These are phyloP conservation scores for Trypanosoma conorhini DNA, from an alignment of 208 protist genomes.

Conservation along the genomic window DNA sequence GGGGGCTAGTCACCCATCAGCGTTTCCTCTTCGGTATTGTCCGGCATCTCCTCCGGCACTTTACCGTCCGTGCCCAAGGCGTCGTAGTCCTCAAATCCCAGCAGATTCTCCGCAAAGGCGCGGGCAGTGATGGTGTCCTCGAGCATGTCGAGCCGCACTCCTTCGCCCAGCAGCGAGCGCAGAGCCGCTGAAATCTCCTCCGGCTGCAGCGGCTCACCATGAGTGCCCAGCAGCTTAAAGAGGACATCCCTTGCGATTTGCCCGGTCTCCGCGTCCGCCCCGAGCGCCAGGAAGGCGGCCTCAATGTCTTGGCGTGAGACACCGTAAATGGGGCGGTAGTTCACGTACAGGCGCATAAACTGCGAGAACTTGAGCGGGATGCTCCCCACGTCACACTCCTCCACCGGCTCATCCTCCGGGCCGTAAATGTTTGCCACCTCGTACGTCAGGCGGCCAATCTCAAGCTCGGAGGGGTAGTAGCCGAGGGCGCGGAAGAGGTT, in stretches of 20 bases:
- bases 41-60: conserved; percentile 20
- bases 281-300: conserved; percentile 81
- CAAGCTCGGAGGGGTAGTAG: conserved; percentile 94
- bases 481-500: conserved; percentile 96
- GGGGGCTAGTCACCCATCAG: neutral
- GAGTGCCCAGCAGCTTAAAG: conserved; percentile 70
- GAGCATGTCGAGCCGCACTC: conserved; percentile 83
- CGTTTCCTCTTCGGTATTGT: conserved; percentile 9
- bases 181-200: conserved; percentile 78
- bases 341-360: conserved; percentile 94
- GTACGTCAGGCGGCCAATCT: conserved; percentile 93
- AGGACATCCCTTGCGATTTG: conserved; percentile 72
- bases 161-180: conserved; percentile 86
- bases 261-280: conserved; percentile 66
- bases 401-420: conserved; percentile 50
- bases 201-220: conserved; percentile 74
- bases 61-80: conserved; percentile 5
- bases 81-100: conserved; percentile 93
- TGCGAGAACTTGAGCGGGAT: conserved; percentile 89
- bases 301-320: conserved; percentile 91
- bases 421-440: conserved; percentile 90
- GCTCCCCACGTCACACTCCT: conserved; percentile 69
- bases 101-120: conserved; percentile 86
- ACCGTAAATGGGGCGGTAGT: conserved; percentile 93
- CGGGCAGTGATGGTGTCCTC: conserved; percentile 87